Base-by-base conservation (phyloP, 768 basidiomycete genomes). In the Candolleomyces efflorescens region DNA sequence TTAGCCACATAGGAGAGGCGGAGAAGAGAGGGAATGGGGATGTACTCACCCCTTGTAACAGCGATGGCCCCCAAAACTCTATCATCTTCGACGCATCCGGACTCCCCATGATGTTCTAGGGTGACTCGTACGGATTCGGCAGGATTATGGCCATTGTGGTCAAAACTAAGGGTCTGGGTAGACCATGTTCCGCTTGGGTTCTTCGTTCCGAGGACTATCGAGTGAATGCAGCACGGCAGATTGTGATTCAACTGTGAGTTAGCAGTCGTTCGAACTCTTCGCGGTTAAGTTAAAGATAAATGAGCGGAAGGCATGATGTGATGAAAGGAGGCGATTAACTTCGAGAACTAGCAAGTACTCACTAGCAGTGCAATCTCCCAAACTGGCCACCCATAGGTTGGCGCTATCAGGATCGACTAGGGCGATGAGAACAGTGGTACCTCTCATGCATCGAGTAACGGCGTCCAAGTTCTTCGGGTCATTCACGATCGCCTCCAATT, bases 301-400 rank as follows among this genome's bases (percentile, higher is more conserved):
- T 37, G n/a, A 24, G n/a, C 20, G 17, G 5, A 55, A 46, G 18
- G 12, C 7, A 32, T 32, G 7, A 32, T 32, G 32, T 11, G 32
- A 32, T 32, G 32, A 32, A 32, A 32, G 32, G 32, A 32, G 32
- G 32, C 32, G 32, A 32, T 2, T 32, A 32, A 32, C 11, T 7
- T 32, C 32, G 32, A 32, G 32, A 32, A 32, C 6, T 32, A 32
- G 32, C 11, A 32, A 11, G 13, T 45, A 59, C 75, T 55, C 58
- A 82, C 83, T 75, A 57, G 80, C 82, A 61, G 75, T 75, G 60
- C 82, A 82, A 64, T 85, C 83, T 3, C 83, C 83, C 37, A 83
- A 68, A 64, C 80, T 82, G 3, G 79, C 82, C 12, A 83, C 79
- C 81, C 82, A 84, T 1, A 83, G 59, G 57, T 82, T 78, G 22